Base-by-base conservation (phyloP, 1,139 yeast species). In the Yamadazyma friedrichii region DNA sequence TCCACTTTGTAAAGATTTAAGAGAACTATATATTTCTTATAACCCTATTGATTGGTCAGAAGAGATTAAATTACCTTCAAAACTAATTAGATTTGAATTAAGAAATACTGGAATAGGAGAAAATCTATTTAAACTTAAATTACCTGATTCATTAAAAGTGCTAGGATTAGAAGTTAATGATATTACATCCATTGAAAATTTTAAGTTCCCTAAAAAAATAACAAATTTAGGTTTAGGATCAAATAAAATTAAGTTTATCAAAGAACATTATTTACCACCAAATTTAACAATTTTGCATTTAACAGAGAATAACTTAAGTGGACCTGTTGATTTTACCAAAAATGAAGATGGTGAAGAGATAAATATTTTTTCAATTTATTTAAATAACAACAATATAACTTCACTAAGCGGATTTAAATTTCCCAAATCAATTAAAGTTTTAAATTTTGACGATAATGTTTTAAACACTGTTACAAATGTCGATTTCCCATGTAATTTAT, bases 21-120 rank as follows among this genome's bases (percentile, higher is more conserved):
- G 38, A 15, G 41, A 41, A 15, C 41, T 61, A 22, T 47, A 46
- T 32, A 33, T 59, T n/a, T 51, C 61, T 2, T 50, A 56, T 41
- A 61, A 60, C 43, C 61, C 61, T 1, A 53, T 59, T n/a, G 48
- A 50, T 33, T 61, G 65, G 65, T 31, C 31, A 15, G 30, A 38
- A 3, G 38, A 39, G n/a, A 29, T 49, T 3, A 25, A 25, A 15
- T 51, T 52, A 24, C 58, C 61, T 24, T 13, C 36, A 2, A 41
- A 47, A 8, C 41, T 61, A 22, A 43, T 36, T 10, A 39, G 42
- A 33, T 45, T 60, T 10, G 52, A 52, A 29, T 40, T 60, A 12
- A 46, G 52, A 13, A 51, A 58, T 38, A 58, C 64, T 4, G 51
- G 46, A 8, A 42, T 61, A 28, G 53, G 54, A 4, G 24, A 43